Conservation (phyloP, 2,329 filamentous ascomycete species). For the Colletotrichum gigasporum region DNA sequence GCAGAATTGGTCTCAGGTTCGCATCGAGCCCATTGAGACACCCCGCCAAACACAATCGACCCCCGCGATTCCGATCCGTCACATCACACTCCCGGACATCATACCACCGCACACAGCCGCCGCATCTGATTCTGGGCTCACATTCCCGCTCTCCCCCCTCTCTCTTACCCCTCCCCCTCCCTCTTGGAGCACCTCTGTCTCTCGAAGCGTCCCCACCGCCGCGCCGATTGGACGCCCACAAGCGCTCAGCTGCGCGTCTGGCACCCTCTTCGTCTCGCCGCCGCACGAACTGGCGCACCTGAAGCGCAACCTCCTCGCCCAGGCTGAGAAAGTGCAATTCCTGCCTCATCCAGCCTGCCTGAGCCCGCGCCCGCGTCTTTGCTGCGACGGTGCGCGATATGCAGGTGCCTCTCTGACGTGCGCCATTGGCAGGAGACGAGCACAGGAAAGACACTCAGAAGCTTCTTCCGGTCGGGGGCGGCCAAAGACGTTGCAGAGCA, state of each 20-base stretch:
- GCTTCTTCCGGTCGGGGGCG: too few relatives aligned
- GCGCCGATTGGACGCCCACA: conserved; percentile 19
- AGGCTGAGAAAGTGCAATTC: not conserved
- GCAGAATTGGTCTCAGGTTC: conserved; percentile 1
- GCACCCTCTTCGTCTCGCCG: conserved; percentile 2
- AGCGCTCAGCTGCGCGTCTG: conserved; percentile 17
- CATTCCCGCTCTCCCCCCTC: not conserved
- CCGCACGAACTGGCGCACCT: not conserved
- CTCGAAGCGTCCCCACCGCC: not conserved
- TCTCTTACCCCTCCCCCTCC: not conserved
- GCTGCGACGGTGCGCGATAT: not conserved
- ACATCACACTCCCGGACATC: conserved; percentile 13
- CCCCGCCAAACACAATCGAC: not conserved
- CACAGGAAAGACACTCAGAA: too few relatives aligned
- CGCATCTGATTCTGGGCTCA: conserved; percentile 18
- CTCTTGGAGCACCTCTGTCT: not conserved
- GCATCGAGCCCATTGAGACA: not conserved
- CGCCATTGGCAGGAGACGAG: too few relatives aligned
- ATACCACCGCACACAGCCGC: conserved; percentile 19
- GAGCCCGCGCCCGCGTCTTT: not conserved
- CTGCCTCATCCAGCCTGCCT: conserved; percentile 1
- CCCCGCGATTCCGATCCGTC: conserved; percentile 28
- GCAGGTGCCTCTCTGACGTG: too few relatives aligned
- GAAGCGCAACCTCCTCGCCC: not conserved
- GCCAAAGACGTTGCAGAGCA: not conserved